These are phyloP conservation scores for Vigna hirtella DNA, from an alignment of 306 rosid genomes.

Conservation along the genomic window DNA sequence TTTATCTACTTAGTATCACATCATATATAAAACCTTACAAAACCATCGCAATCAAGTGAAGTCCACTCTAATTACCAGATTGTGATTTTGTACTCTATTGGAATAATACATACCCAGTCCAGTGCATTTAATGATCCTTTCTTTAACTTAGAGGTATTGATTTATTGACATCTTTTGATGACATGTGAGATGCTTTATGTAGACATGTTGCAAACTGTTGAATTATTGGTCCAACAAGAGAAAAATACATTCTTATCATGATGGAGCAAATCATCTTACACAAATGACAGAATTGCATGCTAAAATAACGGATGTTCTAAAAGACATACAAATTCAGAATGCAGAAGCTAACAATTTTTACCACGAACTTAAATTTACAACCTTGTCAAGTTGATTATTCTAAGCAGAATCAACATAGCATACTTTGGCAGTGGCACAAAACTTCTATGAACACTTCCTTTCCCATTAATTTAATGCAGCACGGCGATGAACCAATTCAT, in stretches of 20 bases:
- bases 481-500: slow-evolving; percentile 5
- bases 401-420: neutral
- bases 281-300: neutral
- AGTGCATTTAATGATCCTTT: neutral
- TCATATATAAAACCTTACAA: too few species aligned
- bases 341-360: too few species aligned
- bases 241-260: neutral
- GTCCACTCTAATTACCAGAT: neutral
- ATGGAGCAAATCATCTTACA: neutral
- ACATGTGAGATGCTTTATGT: neutral
- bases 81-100: neutral
- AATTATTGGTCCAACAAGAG: too few species aligned
- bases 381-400: neutral
- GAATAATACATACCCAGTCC: neutral
- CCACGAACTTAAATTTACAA: neutral
- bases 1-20: too few species aligned
- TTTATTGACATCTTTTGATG: neutral
- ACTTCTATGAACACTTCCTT: neutral
- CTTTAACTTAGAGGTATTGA: neutral
- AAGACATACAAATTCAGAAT: too few species aligned
- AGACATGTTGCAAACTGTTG: neutral
- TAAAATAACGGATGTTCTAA: too few species aligned
- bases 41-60: neutral
- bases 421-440: neutral
- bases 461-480: neutral